These are phyloP conservation scores for Aspergillus hiratsukae DNA, from an alignment of 2,329 filamentous ascomycete genomes.

Conservation along the genomic window DNA sequence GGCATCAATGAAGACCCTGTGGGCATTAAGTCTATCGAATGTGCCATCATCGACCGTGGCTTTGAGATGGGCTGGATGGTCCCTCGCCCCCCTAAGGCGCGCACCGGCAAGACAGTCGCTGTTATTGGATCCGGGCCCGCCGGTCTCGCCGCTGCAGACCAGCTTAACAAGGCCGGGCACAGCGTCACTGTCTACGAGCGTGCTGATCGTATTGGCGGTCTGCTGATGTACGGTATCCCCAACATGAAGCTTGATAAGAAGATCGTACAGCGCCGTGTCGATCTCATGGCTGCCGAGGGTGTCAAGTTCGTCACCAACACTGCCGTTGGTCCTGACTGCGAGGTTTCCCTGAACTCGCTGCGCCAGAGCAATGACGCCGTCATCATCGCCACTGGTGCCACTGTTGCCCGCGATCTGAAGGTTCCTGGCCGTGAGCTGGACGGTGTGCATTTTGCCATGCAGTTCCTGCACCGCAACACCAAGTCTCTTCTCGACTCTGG, in stretches of 20 bases:
- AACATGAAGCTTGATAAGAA: conserved; percentile 99
- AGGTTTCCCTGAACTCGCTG: conserved; percentile 65
- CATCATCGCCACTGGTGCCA: conserved; percentile 86
- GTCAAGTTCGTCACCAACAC: conserved; percentile 75
- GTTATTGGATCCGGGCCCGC: conserved; percentile 89
- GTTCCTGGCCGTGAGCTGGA: conserved; percentile 84
- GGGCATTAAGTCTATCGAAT: conserved; percentile 97
- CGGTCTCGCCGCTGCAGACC: conserved; percentile 84
- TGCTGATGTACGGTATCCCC: conserved; percentile 97
- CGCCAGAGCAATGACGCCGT: conserved; percentile 75
- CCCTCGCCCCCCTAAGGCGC: conserved; percentile 69
- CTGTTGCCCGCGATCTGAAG: conserved; percentile 85
- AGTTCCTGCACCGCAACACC: conserved; percentile 95
- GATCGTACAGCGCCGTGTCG: conserved; percentile 88
- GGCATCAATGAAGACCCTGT: conserved; percentile 97
- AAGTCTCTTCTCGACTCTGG: conserved; percentile 94
- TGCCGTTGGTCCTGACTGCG: conserved; percentile 69
- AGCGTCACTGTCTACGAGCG: conserved; percentile 87
- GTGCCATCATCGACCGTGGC: conserved; percentile 93
- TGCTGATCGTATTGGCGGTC: conserved; percentile 80
- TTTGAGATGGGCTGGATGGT: conserved; percentile 99
- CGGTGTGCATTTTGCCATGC: conserved; percentile 94
- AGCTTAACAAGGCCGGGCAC: conserved; percentile 91
- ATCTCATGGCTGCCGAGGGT: conserved; percentile 90
- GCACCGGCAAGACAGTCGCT: conserved; percentile 83